These are phyloP conservation scores for Syncephalastrum monosporum DNA, from an alignment of 371 early-diverging fungal species.

Conservation along the genomic window DNA sequence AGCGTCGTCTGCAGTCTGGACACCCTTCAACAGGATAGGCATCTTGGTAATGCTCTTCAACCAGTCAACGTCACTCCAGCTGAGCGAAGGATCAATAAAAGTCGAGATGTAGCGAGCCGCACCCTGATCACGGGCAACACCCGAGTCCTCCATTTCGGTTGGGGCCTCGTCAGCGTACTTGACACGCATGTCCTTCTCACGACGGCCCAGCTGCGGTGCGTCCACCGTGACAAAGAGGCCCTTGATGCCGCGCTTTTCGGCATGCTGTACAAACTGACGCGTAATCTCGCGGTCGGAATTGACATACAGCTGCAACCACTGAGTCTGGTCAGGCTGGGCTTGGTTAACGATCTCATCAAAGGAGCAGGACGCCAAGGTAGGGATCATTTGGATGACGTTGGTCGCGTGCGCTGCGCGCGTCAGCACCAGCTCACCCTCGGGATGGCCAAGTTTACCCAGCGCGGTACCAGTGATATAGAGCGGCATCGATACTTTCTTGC, in stretches of 20 bases:
- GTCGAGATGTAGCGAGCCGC: constrained; percentile 73
- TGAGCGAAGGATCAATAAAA: constrained; percentile 76
- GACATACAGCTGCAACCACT: constrained; percentile 93
- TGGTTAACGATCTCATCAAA: constrained; percentile 57
- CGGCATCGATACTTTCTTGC: constrained; percentile 52
- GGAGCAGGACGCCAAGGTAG: constrained; percentile 75
- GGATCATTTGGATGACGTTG: constrained; percentile 62
- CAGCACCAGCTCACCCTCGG: constrained; percentile 70
- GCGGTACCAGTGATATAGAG: constrained; percentile 60
- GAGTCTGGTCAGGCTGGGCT: constrained; percentile 33
- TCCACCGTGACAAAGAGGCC: constrained; percentile 90
- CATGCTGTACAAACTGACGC: constrained; percentile 67
- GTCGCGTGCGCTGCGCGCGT: constrained; percentile 56
- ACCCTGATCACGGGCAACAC: constrained; percentile 47
- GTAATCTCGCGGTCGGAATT: constrained; percentile 76
- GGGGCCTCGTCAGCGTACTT: constrained; percentile 41
- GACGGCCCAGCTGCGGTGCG: constrained; percentile 83
- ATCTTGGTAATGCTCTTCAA: constrained; percentile 74
- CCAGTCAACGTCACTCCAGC: constrained; percentile 87
- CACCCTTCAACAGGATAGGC: constrained; percentile 89
- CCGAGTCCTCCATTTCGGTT: constrained; percentile 26
- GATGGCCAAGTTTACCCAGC: constrained; percentile 73
- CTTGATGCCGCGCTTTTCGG: constrained; percentile 80
- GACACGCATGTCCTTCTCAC: constrained; percentile 87
- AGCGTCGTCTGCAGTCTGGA: constrained; percentile 91